A percentile compares a stretch with the other conserved stretches of the same genome.
phyloP scores from a whole-genome alignment of 2,329 filamentous ascomycete species.

The Coniella vitis region DNA sequence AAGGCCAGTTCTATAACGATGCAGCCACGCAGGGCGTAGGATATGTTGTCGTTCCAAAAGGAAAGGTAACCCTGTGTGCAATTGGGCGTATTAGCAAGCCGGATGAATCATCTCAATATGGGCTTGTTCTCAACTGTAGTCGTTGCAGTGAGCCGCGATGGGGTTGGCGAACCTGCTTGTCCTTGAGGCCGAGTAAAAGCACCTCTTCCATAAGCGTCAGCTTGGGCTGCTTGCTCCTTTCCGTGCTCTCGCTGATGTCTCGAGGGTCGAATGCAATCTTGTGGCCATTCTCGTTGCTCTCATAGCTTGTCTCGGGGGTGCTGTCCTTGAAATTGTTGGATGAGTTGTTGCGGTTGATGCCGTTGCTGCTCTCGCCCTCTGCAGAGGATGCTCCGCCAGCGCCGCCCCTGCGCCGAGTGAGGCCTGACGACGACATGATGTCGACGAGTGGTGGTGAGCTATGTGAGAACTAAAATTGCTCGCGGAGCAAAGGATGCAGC shows the following conservation, averaged over 20 bases:
- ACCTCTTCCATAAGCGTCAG: slow-evolving; percentile 98
- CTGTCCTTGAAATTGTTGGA: slow-evolving; percentile 46
- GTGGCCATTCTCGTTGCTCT: slow-evolving; percentile 89
- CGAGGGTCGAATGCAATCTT: slow-evolving; percentile 97
- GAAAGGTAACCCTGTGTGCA: slow-evolving; percentile 78
- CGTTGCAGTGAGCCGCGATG: background rate
- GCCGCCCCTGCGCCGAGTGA: slow-evolving; percentile 64
- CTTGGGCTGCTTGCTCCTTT: slow-evolving; percentile 96
- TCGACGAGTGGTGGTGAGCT: background rate
- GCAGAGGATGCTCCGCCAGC: slow-evolving; percentile 48
- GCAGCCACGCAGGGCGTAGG: slow-evolving; percentile 92
- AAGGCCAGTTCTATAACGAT: slow-evolving; percentile 98
- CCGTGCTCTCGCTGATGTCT: slow-evolving; percentile 94
- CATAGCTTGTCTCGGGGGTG: slow-evolving; percentile 74
- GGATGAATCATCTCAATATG: background rate
- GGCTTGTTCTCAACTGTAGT: background rate
- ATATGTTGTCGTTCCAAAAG: slow-evolving; percentile 99
- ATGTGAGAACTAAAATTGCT: background rate
- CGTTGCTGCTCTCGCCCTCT: slow-evolving; percentile 43
- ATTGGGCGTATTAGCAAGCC: background rate
- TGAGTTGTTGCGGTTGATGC: slow-evolving; percentile 51
- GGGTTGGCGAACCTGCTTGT: slow-evolving; percentile 74
- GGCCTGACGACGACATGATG: slow-evolving; percentile 37
- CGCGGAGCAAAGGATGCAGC: background rate
- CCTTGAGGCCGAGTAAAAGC: slow-evolving; percentile 88